Evolutionary conservation across 352 stramenopile species (phyloP), one percentile per base, ranked within the genome.

Genomic region (Chloridella minuta): DNA sequence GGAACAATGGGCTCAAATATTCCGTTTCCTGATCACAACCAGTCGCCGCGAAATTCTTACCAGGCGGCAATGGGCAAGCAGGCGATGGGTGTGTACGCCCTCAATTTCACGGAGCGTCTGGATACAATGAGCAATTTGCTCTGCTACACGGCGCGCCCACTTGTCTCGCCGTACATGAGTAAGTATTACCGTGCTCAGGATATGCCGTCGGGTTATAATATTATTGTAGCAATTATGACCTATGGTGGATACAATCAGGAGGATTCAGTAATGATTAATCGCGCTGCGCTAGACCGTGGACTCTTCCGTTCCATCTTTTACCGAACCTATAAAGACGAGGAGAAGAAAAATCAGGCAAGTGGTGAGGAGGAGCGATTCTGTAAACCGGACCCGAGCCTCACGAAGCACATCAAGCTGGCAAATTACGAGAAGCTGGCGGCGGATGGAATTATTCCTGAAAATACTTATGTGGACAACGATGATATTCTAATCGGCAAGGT

Each of bases 211-310:
- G 97, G 97, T 40, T 95, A 99, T 88, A 99, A 99, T 89, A 95
- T 95, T 0, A 97, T 94, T 28, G 96, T 99, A 27, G 96, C 97
- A 21, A 96, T 99, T 0, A 99, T 99, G 96, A 97, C 92, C 90
- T 99, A 99, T 89, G 97, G 92, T 40, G 97, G 97, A 25, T 99
- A 99, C 89, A 96, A 99, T 92, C 99, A 99, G 88, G 97, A 99
- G 92, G 97, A 99, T 92, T 96, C 97, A 24, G 95, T 99, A 80
- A 94, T 99, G 49, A 90, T 99, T 0, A 99, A 99, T n/a, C 95
- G 99, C 89, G 97, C 92, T 89, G 94, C 96, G 10, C 98, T 99
- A 87, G 97, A 99, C 89, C 93, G 97, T n/a, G 97, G 97, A 66
- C 93, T 99, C 85, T 98, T 99, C 91, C 92, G 96, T 10, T 98